Evolutionary conservation across 345 rosid species (phyloP), one percentile per base, ranked within the genome.

Genomic region (Hibiscus tridactylites): DNA sequence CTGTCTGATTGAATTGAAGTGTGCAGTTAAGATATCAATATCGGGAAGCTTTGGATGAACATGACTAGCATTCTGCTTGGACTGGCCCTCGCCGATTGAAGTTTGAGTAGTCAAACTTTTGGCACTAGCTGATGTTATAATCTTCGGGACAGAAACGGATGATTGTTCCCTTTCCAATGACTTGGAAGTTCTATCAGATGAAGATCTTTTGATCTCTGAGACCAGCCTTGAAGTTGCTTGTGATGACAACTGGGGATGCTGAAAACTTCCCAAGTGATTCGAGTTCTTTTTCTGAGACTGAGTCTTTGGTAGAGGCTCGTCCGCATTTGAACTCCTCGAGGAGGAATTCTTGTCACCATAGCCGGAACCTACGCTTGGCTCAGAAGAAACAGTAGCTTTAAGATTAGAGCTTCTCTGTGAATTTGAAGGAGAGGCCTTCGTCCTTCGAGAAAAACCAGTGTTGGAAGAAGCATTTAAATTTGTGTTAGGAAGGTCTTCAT

Each of bases 1-100:
- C 61, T 76, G 76, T 35, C 91, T 82, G 17, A 84, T 78, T 70
- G 92, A 80, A 70, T 84, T 85, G 2, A 91, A 74, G 66, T 81
- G 87, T 24, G 95, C 93, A 8, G 85, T 71, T 31, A 94, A 60
- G 35, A 79, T 67, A 7, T 94, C 97, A 26, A 80, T 86, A 66
- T 94, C 98, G 1, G 97, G 97, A 77, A 91, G 98, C 79, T 91
- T 94, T 4, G 98, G 98, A 74, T 94, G 98, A 71, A 91, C 89
- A 77, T 90, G 96, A 75, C 83, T 81, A 72, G 88, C 84, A 74
- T 71, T 87, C 56, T 79, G 80, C 54, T 75, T 81, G 13, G 82
- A 76, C n/a, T 74, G 71, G 13, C 71, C 3, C 65, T 70, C 58
- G 5, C 52, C 72, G 6, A 15, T 57, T 15, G 79, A 76, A 3